Base-by-base conservation (phyloP, 441 rosid genomes). In the Pelargonium fulgidum region DNA sequence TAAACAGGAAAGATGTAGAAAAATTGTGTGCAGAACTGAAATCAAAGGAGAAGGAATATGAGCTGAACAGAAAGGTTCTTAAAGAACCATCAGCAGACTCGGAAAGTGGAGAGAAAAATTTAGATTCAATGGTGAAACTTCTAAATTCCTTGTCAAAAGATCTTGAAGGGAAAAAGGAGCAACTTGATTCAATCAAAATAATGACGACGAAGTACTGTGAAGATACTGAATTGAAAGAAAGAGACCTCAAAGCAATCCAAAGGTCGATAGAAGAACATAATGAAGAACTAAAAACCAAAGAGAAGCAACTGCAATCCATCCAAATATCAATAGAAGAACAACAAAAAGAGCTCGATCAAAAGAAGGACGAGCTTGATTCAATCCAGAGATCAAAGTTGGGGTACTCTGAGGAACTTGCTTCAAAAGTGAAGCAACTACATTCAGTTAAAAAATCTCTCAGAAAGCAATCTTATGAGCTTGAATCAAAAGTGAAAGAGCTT, bases 341-440 rank as follows among this genome's bases (percentile, higher is more conserved):
- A 66, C 65, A 5, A 3, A 70, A 66, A 62, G 78, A 80, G 72
- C 64, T 85, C 1, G 66, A 75, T 58, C 66, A 42, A 41, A 71
- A 76, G 79, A 75, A 76, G 74, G 75, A 74, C 13, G 56, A 79
- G 69, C 48, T 70, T 76, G 67, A n/a, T 52, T 52, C 69, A 8
- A 48, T 75, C 61, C 76, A 70, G 66, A 62, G 48, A 44, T 78
- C 76, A 62, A 56, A 71, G 20, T 17, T 3, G 44, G 73, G 73
- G 44, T 62, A 71, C 79, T 62, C 73, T 0, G 63, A 69, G 62
- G 74, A 72, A 48, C 70, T 77, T 41, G 56, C 70, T 16, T 70
- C 71, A 20, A 75, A 81, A 63, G 65, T 68, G 69, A 71, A 67
- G 63, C 70, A 73, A 36, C 67, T 72, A 73, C 68, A 66, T 74